These are phyloP conservation scores for Nemophila menziesii DNA, from an alignment of 257 asterid species.

Conservation along the genomic window DNA sequence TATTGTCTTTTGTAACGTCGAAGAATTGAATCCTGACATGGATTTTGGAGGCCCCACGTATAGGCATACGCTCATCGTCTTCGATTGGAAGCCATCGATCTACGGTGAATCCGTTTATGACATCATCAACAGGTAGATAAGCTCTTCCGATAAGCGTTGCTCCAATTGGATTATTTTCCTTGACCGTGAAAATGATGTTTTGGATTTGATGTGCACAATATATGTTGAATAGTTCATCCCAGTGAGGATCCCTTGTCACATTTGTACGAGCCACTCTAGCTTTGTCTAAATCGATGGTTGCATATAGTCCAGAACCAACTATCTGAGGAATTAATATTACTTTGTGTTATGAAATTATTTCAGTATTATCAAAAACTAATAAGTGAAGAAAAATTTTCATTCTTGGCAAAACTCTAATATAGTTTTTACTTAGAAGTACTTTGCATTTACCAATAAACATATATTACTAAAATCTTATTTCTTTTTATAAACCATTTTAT, in stretches of 20 bases:
- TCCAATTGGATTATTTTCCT: slow-evolving; percentile 30
- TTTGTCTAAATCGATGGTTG: slow-evolving; percentile 13
- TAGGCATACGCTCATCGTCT: slow-evolving; percentile 13
- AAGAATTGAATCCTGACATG: slow-evolving; percentile 36
- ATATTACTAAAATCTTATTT: too few species aligned
- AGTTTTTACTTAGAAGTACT: too few species aligned
- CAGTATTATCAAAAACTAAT: too few species aligned
- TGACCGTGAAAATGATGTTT: slow-evolving; percentile 29
- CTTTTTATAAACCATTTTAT: too few species aligned
- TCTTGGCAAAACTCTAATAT: too few species aligned
- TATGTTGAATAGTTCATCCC: slow-evolving; percentile 42
- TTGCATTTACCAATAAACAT: too few species aligned
- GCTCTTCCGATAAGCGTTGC: slow-evolving; percentile 34
- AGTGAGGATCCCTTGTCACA: slow-evolving; percentile 21
- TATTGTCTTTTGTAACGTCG: slow-evolving; percentile 29
- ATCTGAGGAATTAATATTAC: neutral
- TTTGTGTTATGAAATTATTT: neutral
- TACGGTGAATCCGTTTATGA: slow-evolving; percentile 22
- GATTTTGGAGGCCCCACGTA: slow-evolving; percentile 28
- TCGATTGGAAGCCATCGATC: slow-evolving; percentile 33
- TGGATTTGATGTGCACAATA: slow-evolving; percentile 41
- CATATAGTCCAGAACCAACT: slow-evolving; percentile 7
- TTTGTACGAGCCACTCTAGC: slow-evolving; percentile 20
- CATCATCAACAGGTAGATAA: slow-evolving; percentile 15
- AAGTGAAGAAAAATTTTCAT: neutral